Evolutionary conservation across 1,284 basidiomycete species (phyloP).

Genomic region (Rhizopogon hawkerae): DNA sequence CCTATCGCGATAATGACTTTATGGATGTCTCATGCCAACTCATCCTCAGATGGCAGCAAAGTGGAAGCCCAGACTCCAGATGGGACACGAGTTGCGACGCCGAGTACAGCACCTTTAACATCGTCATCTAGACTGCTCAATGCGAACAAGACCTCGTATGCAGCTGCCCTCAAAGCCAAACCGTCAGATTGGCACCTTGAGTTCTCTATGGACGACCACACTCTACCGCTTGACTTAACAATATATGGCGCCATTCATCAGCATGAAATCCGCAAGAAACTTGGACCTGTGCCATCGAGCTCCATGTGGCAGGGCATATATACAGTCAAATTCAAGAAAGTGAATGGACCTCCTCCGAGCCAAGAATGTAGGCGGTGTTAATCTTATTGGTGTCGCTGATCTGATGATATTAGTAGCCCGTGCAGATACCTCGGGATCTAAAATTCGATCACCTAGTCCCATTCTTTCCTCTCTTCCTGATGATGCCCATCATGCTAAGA

Average conservation of each 20-base stretch:
- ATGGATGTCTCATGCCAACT: background rate
- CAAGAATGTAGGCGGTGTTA: conserved; percentile 43
- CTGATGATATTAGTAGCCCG: conserved; percentile 23
- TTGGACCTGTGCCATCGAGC: conserved; percentile 50
- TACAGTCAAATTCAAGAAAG: conserved; percentile 89
- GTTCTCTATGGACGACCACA: conserved; percentile 85
- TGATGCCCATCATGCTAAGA: conserved; percentile 82
- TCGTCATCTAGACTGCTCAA: conserved; percentile 35
- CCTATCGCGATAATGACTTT: background rate
- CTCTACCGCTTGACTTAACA: conserved; percentile 79
- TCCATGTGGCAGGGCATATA: conserved; percentile 87
- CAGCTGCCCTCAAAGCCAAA: conserved; percentile 86
- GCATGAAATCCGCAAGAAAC: conserved; percentile 69
- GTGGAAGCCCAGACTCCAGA: conserved; percentile 95
- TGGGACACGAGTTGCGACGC: conserved; percentile 88
- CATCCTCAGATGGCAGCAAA: conserved; percentile 67
- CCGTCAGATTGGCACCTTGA: conserved; percentile 95
- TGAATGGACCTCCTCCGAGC: conserved; percentile 68
- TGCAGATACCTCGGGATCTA: conserved; percentile 31
- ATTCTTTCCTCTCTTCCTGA: conserved; percentile 71
- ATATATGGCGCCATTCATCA: conserved; percentile 95
- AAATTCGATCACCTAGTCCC: conserved; percentile 55
- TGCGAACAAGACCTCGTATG: conserved; percentile 69
- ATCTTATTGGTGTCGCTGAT: background rate
- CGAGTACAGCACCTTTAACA: conserved; percentile 41